phyloP scores from a whole-genome alignment of 257 asterid species.

The Striga asiatica region DNA sequence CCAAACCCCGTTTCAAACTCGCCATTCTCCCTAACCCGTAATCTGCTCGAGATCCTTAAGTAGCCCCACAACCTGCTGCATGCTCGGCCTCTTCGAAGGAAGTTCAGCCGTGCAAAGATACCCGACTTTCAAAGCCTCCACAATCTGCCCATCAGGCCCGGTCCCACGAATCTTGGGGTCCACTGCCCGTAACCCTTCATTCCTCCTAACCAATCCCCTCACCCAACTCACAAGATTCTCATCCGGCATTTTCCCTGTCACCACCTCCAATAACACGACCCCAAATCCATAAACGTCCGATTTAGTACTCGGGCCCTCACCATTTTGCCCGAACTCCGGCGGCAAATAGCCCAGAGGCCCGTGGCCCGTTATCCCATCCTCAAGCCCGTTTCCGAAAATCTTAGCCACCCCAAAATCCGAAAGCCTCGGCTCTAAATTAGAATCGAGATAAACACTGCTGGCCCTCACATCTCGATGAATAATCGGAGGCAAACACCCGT shows the following conservation, averaged over 20 bases:
- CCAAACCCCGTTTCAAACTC: no score
- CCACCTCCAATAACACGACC: constrained; percentile 61
- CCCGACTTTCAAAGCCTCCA: constrained; percentile 76
- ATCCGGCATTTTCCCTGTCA: constrained; percentile 67
- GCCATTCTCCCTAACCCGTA: constrained; percentile 23
- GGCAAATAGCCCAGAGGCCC: constrained; percentile 58
- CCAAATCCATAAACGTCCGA: constrained; percentile 78
- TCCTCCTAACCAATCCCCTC: constrained; percentile 54
- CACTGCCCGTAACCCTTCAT: constrained; percentile 33
- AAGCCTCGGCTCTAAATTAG: constrained; percentile 57
- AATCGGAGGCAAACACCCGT: constrained; percentile 80
- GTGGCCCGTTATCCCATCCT: no score
- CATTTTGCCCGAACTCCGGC: constrained; percentile 54
- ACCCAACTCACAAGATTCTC: constrained; percentile 64
- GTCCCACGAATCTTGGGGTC: constrained; percentile 65
- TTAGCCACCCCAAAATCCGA: constrained; percentile 73
- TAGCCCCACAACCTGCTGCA: constrained; percentile 88
- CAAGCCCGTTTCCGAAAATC: constrained; percentile 53
- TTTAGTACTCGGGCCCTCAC: constrained; percentile 51
- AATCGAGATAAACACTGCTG: constrained; percentile 71
- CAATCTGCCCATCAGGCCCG: constrained; percentile 45
- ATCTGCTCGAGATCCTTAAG: constrained; percentile 73
- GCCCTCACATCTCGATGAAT: constrained; percentile 76
- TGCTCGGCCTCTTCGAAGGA: constrained; percentile 67
- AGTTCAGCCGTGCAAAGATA: constrained; percentile 81